These are phyloP conservation scores for Noccaea bulbosa DNA, from an alignment of 345 rosid species.

Conservation along the genomic window DNA sequence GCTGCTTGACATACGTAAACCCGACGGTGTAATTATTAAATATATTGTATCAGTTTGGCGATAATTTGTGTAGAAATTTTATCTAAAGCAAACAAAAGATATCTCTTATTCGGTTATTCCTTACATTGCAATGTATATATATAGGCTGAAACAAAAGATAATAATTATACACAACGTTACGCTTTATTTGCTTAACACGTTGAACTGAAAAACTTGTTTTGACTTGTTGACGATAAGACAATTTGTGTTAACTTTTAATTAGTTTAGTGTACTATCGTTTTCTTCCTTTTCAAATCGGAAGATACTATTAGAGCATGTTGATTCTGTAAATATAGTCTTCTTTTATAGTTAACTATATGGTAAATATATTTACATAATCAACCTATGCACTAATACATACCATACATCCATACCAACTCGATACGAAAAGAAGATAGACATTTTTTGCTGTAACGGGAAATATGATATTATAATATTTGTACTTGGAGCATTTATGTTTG, in stretches of 20 bases:
- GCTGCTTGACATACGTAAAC: constrained; percentile 49
- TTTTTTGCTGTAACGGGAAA: background rate
- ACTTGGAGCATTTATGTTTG: background rate
- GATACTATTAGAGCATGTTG: too few relatives aligned
- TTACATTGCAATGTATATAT: constrained; percentile 35
- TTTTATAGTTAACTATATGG: too few relatives aligned
- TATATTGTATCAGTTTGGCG: constrained; percentile 27
- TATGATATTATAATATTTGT: background rate
- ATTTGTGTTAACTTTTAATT: too few relatives aligned
- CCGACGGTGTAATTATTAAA: background rate
- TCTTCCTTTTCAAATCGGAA: too few relatives aligned
- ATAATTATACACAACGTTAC: constrained; percentile 21
- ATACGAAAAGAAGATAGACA: background rate
- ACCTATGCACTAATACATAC: too few relatives aligned
- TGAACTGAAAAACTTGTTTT: background rate
- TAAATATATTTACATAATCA: too few relatives aligned
- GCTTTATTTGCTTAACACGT: background rate
- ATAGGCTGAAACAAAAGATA: constrained; percentile 10
- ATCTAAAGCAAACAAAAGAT: background rate
- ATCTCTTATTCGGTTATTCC: too few relatives aligned
- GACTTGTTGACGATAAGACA: background rate
- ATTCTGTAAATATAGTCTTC: too few relatives aligned
- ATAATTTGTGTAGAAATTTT: constrained; percentile 28
- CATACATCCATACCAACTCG: too few relatives aligned
- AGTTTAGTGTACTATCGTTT: too few relatives aligned